Evolutionary conservation across 192 early-diverging fungal genomes (phyloP), one percentile per base, ranked within the genome.

Genomic region (Rhizophagus prolifer): DNA sequence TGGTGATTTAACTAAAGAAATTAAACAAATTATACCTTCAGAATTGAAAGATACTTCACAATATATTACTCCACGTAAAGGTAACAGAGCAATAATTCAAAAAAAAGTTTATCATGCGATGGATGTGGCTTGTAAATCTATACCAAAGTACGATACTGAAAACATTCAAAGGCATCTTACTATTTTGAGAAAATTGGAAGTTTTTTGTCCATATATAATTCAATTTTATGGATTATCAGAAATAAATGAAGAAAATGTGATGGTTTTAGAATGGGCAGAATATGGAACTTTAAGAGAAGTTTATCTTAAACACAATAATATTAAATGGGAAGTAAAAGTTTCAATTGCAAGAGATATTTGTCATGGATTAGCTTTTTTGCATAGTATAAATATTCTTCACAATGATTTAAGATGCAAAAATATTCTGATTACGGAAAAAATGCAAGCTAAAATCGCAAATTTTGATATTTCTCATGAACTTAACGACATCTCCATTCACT

Each of bases 181-280:
- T 26, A 41, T 74, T 31, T 46, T 74, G 23, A 25, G 36, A n/a
- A 41, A 13, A 46, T 63, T 74, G 46, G 60, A 59, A 36, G 19
- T 14, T 28, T 46, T n/a, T n/a, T n/a, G 50, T 13, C 16, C 38
- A 59, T 38, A 64, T 54, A 66, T 75, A 23, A 75, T 75, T 12
- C 41, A 66, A 50, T 75, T 75, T 66, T 21, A 75, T 54, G 74
- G 74, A 14, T 7, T 66, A 30, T 26, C 74, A n/a, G 30, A 60
- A 60, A 5, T 16, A n/a, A 21, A 26, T 54, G 59, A 66, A 30
- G 74, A 63, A 47, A 3, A 25, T 46, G 59, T 60, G 8, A 60
- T 60, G 59, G 21, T 60, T 21, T 60, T 60, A 9, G 59, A 60
- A 23, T 60, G 59, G 59, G 21, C 59, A 4, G 21, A 60, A 1